A percentile compares a stretch with the other conserved stretches of the same genome.
phyloP scores from a whole-genome alignment of 2,329 filamentous ascomycete species.

The Microcera coccophila region DNA sequence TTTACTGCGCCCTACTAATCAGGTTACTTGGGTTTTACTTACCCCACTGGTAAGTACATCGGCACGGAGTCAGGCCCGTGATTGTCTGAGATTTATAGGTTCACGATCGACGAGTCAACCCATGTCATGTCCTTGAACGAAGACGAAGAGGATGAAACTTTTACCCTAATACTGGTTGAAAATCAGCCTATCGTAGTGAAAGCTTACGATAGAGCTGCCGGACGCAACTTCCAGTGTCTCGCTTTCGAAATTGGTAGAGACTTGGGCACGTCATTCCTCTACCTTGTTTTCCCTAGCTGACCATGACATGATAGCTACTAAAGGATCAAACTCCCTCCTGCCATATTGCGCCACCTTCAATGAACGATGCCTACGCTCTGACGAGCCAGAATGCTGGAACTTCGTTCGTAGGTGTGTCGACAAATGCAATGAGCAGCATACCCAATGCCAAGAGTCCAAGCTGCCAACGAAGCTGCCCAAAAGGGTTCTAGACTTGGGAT shows the following conservation, averaged over 20 bases:
- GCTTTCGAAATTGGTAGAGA: not conserved
- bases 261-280: too few species aligned
- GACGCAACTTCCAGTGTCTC: not conserved
- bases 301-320: too few species aligned
- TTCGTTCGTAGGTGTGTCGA: conserved; percentile 1
- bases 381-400: not conserved
- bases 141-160: not conserved
- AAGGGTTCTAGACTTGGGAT: conserved; percentile 1
- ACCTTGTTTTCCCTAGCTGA: too few species aligned
- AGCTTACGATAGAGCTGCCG: not conserved
- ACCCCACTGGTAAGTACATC: conserved; percentile 4
- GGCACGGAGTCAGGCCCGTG: too few species aligned
- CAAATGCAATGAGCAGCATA: not conserved
- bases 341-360: not conserved
- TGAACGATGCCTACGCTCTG: conserved; percentile 1
- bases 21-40: not conserved
- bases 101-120: too few species aligned
- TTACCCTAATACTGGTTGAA: conserved; percentile 1
- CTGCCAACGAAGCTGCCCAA: not conserved
- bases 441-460: not conserved
- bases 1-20: conserved; percentile 1
- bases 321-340: not conserved
- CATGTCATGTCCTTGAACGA: not conserved
- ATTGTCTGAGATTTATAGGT: too few species aligned
- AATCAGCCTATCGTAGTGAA: not conserved